These are phyloP conservation scores for Candida argentea DNA, from an alignment of 805 yeast genomes.

Conservation along the genomic window DNA sequence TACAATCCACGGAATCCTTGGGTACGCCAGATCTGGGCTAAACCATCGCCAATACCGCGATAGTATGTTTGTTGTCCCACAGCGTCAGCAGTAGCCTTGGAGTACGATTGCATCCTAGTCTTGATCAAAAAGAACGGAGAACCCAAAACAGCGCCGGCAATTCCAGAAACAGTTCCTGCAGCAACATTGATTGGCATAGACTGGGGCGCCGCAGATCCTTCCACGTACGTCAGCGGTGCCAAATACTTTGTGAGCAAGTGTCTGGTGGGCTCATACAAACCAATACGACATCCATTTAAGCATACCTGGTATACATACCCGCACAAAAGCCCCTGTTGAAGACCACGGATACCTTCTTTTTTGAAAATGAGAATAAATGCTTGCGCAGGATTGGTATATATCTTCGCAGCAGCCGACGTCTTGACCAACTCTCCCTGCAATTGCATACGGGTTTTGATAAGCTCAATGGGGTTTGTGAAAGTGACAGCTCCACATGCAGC, in stretches of 20 bases:
- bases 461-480: conserved; percentile 89
- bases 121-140: conserved; percentile 89
- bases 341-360: conserved; percentile 79
- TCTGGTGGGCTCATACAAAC: conserved; percentile 86
- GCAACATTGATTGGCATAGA: conserved; percentile 50
- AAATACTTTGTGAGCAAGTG: conserved; percentile 43
- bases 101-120: conserved; percentile 94
- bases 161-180: conserved; percentile 79
- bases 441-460: conserved; percentile 94
- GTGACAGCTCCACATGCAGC: conserved; percentile 99
- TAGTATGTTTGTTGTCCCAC: conserved; percentile 94
- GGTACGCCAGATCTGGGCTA: conserved; percentile 44
- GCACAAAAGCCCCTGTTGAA: conserved; percentile 81
- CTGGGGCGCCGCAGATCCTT: conserved; percentile 25
- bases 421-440: conserved; percentile 83
- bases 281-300: conserved; percentile 88
- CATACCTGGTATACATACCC: conserved; percentile 89
- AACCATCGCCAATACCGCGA: conserved; percentile 56
- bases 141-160: conserved; percentile 80
- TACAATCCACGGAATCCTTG: conserved; percentile 77
- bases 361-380: conserved; percentile 62
- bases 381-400: conserved; percentile 78
- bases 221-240: conserved; percentile 40
- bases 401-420: conserved; percentile 35
- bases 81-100: conserved; percentile 33